Evolutionary conservation across 1,284 basidiomycete genomes (phyloP).

Genomic region (Rhodotorula mucilaginosa): DNA sequence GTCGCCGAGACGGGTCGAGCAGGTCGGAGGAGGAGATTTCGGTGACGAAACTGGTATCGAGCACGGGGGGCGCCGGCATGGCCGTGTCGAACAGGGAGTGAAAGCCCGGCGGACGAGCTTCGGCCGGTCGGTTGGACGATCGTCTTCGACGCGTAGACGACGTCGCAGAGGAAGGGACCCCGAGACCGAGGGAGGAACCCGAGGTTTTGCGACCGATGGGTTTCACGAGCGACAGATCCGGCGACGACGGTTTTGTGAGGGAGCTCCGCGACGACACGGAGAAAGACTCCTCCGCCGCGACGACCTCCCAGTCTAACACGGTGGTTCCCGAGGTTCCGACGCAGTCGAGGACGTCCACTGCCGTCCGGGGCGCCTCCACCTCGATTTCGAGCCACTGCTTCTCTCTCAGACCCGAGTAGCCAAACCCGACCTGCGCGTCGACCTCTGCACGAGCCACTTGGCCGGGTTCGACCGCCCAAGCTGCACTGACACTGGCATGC

Average conservation of each 20-base stretch:
- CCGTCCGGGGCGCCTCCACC: neutral
- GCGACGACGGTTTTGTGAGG: neutral
- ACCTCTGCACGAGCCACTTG: neutral
- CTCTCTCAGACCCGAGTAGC: slow-evolving; percentile 14
- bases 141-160: neutral
- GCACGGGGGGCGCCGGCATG: slow-evolving; percentile 18
- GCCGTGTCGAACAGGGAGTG: slow-evolving; percentile 33
- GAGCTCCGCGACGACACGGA: neutral
- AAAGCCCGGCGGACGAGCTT: slow-evolving; percentile 17
- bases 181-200: slow-evolving; percentile 1
- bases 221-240: neutral
- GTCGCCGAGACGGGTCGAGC: neutral
- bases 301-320: neutral
- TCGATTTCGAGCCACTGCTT: slow-evolving; percentile 21
- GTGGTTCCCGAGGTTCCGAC: neutral
- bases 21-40: neutral
- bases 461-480: slow-evolving; percentile 9
- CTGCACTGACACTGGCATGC: neutral
- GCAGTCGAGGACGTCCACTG: neutral
- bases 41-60: slow-evolving; percentile 11
- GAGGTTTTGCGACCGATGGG: slow-evolving; percentile 1
- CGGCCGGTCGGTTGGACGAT: neutral
- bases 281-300: neutral
- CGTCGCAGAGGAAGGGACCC: neutral
- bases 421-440: slow-evolving; percentile 4